These are phyloP conservation scores for Leptographium wingfieldii DNA, from an alignment of 2,329 filamentous ascomycete species.

Conservation along the genomic window DNA sequence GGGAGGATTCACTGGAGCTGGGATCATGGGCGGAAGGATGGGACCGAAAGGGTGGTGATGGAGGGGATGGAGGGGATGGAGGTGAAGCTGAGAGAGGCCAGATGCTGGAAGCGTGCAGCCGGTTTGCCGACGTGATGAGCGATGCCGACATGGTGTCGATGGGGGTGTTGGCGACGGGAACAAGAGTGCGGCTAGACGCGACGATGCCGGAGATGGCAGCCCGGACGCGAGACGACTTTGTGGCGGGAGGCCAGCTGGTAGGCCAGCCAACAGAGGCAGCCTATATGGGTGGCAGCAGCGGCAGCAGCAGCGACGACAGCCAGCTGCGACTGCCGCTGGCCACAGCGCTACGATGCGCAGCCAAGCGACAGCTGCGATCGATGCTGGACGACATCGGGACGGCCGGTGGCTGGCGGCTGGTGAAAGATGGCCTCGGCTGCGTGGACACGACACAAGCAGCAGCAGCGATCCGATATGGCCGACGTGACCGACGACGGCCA, in stretches of 20 bases:
- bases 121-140: slow-evolving; percentile 49
- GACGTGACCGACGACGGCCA: slow-evolving; percentile 16
- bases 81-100: slow-evolving; percentile 14
- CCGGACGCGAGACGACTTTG: slow-evolving; percentile 37
- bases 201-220: slow-evolving; percentile 43
- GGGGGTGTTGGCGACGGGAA: slow-evolving; percentile 29
- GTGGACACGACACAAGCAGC: slow-evolving; percentile 23
- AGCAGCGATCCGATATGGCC: slow-evolving; percentile 21
- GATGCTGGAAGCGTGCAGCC: slow-evolving; percentile 37
- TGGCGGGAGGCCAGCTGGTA: slow-evolving; percentile 33
- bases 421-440: slow-evolving; percentile 2
- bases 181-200: slow-evolving; percentile 41
- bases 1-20: slow-evolving; percentile 31
- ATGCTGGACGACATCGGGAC: background rate
- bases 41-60: background rate
- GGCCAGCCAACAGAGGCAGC: slow-evolving; percentile 27
- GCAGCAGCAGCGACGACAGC: background rate
- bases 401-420: background rate
- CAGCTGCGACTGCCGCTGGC: slow-evolving; percentile 19
- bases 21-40: slow-evolving; percentile 21
- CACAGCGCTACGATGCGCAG: slow-evolving; percentile 20
- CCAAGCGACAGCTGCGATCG: slow-evolving; percentile 18
- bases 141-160: slow-evolving; percentile 49
- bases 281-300: slow-evolving; percentile 16
- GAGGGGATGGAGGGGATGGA: too few species aligned